phyloP scores from a whole-genome alignment of 345 rosid genomes.

The Dimocarpus longan region DNA sequence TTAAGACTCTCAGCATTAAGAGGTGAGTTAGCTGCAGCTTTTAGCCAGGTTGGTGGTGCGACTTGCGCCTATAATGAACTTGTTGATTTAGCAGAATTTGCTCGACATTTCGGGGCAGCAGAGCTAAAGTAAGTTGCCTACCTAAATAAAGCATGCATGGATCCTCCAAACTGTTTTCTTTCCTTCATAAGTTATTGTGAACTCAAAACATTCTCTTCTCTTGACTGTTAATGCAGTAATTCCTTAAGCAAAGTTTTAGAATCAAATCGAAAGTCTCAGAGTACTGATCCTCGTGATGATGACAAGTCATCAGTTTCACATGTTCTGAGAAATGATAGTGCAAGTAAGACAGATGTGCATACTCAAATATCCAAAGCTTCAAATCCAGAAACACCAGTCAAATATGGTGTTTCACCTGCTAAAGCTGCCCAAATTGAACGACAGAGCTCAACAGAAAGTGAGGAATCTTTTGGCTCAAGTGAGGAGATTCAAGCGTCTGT shows the following conservation, averaged over 20 bases:
- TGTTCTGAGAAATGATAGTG: conserved; percentile 24
- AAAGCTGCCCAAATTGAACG: conserved; percentile 63
- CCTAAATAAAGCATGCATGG: not conserved
- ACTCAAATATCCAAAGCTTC: conserved; percentile 33
- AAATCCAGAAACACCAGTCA: conserved; percentile 39
- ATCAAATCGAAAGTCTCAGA: conserved; percentile 26
- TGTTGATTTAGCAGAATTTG: conserved; percentile 41
- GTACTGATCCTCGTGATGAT: conserved; percentile 18
- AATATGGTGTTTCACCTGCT: conserved; percentile 66
- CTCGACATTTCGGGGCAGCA: conserved; percentile 50
- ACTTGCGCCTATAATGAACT: conserved; percentile 46
- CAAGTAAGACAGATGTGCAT: conserved; percentile 28
- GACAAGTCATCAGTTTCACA: conserved; percentile 18
- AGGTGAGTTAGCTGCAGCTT: conserved; percentile 49
- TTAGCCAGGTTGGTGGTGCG: conserved; percentile 40
- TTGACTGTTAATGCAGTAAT: conserved; percentile 37
- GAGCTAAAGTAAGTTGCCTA: conserved; percentile 53
- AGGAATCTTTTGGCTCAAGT: conserved; percentile 42
- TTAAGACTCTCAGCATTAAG: conserved; percentile 55
- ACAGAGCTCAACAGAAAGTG: conserved; percentile 47
- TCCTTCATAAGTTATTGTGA: not conserved
- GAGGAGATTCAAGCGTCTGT: conserved; percentile 43
- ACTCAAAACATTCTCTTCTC: conserved; percentile 1
- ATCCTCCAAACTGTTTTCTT: conserved; percentile 11
- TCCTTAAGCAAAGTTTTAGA: conserved; percentile 35